phyloP scores from a whole-genome alignment of 495 filamentous ascomycete genomes.

The Aspergillus olivimuriae region DNA sequence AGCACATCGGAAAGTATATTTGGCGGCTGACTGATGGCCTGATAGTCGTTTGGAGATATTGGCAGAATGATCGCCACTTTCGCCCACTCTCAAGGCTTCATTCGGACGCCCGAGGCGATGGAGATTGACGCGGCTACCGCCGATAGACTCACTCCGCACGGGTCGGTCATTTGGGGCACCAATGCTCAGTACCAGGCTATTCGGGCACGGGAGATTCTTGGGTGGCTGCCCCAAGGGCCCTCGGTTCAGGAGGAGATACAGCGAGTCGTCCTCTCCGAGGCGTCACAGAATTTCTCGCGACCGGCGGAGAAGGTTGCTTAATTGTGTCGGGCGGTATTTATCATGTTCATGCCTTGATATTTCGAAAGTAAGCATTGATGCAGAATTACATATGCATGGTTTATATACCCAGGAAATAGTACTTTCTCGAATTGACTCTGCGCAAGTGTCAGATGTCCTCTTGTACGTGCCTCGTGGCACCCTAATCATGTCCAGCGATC shows the following conservation, averaged over 20 bases:
- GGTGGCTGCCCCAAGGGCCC: slow-evolving; percentile 7
- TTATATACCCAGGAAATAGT: too few relatives aligned
- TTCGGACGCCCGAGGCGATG: slow-evolving; percentile 40
- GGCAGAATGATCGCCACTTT: slow-evolving; percentile 44
- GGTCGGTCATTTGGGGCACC: slow-evolving; percentile 33
- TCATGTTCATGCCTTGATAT: background rate
- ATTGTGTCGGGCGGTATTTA: background rate
- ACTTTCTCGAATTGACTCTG: too few relatives aligned
- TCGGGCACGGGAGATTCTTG: slow-evolving; percentile 12
- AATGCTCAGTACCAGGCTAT: slow-evolving; percentile 8
- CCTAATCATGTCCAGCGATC: too few relatives aligned
- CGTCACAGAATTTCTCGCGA: background rate
- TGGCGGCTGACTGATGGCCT: background rate
- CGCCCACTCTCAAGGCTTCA: slow-evolving; percentile 48
- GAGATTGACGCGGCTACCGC: slow-evolving; percentile 13
- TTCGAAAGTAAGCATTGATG: too few relatives aligned
- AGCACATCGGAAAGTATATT: background rate
- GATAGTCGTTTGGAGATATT: slow-evolving; percentile 48
- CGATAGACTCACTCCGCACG: slow-evolving; percentile 11
- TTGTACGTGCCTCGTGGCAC: too few relatives aligned
- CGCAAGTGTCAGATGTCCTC: too few relatives aligned
- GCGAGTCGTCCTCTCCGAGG: slow-evolving; percentile 7
- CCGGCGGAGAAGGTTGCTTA: background rate
- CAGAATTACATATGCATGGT: too few relatives aligned
- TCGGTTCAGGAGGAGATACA: slow-evolving; percentile 14